phyloP scores from a whole-genome alignment of 2,329 filamentous ascomycete genomes.

The Neoarthrinium moseri region DNA sequence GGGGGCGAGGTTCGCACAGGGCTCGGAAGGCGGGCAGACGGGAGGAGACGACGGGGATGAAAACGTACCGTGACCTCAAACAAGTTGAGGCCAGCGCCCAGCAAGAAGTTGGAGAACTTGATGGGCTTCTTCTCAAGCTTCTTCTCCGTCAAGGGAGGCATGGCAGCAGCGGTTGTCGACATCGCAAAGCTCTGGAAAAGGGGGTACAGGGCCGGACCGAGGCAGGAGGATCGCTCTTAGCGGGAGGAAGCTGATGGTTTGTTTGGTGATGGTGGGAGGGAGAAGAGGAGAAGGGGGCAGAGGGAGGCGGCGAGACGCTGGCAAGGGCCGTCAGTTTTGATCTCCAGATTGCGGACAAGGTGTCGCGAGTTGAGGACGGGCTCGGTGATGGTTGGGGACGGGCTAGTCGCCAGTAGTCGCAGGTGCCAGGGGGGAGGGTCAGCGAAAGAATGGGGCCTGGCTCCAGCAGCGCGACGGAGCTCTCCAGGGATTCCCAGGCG shows the following conservation, averaged over 20 bases:
- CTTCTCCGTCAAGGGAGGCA: conserved; percentile 42
- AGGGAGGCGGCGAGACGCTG: too few relatives aligned
- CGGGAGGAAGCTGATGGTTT: neutral
- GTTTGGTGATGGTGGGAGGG: conserved; percentile 62
- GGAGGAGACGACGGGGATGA: neutral
- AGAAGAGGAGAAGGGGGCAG: conserved; percentile 10
- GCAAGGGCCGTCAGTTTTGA: too few relatives aligned
- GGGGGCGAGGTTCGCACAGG: too few relatives aligned
- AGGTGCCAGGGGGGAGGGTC: too few relatives aligned
- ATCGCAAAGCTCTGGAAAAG: conserved; percentile 56
- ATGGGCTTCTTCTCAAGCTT: conserved; percentile 96
- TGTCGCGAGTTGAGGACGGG: too few relatives aligned
- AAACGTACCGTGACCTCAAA: conserved; percentile 67
- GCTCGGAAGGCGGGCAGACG: too few relatives aligned
- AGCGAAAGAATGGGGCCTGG: too few relatives aligned
- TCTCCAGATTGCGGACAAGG: too few relatives aligned
- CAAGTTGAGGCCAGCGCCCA: conserved; percentile 91
- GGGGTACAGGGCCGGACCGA: conserved; percentile 87
- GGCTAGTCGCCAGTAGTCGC: too few relatives aligned
- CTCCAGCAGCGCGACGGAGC: too few relatives aligned
- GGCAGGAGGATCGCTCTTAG: conserved; percentile 73
- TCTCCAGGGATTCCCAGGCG: neutral
- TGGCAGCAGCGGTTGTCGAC: conserved; percentile 56
- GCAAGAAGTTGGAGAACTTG: conserved; percentile 98
- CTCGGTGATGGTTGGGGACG: too few relatives aligned